phyloP scores from a whole-genome alignment of 2,329 filamentous ascomycete genomes.

The Microsporum audouinii region DNA sequence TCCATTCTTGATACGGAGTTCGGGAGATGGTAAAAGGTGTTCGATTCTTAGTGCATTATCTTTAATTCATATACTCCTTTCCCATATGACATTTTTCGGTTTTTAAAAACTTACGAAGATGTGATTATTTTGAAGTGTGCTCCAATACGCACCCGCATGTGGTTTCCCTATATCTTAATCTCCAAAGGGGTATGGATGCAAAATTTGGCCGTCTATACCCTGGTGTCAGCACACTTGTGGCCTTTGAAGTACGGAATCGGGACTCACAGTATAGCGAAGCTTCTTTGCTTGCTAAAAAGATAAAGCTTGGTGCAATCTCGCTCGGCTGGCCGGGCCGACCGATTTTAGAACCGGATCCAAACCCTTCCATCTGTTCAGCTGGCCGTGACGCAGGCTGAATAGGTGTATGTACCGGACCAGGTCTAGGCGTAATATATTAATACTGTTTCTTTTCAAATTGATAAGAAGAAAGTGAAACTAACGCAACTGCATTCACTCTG shows the following conservation, averaged over 20 bases:
- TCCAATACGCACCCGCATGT: background rate
- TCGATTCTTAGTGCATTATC: background rate
- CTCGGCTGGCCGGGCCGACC: conserved; percentile 30
- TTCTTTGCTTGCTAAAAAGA: conserved; percentile 29
- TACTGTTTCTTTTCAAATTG: background rate
- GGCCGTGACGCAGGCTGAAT: conserved; percentile 28
- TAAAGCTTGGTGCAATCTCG: conserved; percentile 31
- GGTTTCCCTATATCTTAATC: conserved; percentile 16
- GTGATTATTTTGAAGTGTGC: background rate
- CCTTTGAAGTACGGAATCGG: background rate
- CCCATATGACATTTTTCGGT: background rate
- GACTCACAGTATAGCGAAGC: conserved; percentile 27
- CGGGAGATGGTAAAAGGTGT: background rate
- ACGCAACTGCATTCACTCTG: conserved; percentile 40
- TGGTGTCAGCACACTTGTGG: background rate
- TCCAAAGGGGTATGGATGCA: conserved; percentile 27
- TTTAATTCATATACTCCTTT: background rate
- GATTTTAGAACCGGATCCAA: conserved; percentile 21
- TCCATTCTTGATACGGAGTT: background rate
- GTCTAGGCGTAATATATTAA: conserved; percentile 14
- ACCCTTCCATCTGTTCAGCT: conserved; percentile 26
- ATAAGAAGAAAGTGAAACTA: conserved; percentile 13
- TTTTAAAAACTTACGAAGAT: conserved; percentile 14
- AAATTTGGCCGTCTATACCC: conserved; percentile 24
- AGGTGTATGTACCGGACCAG: conserved; percentile 26